phyloP scores from a whole-genome alignment of 805 yeast genomes.

The Saccharomyces paradoxus region DNA sequence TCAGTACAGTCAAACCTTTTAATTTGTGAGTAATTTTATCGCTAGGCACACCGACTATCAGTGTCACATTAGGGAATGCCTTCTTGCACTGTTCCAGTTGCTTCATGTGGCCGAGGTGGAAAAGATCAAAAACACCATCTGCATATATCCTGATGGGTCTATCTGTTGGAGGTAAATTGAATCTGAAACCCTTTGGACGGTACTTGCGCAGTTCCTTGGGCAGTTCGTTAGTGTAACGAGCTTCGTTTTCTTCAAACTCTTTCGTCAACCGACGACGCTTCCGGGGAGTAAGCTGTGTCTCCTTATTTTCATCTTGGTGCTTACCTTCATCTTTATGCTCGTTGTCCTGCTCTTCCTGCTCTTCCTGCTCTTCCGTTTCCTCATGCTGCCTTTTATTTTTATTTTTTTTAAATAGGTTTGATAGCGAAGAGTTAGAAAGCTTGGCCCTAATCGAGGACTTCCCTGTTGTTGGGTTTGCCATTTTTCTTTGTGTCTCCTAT shows the following conservation, averaged over 20 bases:
- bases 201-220: conserved; percentile 67
- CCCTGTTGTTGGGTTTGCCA: conserved; percentile 4
- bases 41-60: conserved; percentile 87
- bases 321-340: conserved; percentile 5
- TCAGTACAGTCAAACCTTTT: conserved; percentile 87
- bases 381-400: conserved; percentile 19
- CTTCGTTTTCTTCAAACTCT: conserved; percentile 40
- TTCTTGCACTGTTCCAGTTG: conserved; percentile 96
- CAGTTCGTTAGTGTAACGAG: conserved; percentile 50
- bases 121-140: conserved; percentile 94
- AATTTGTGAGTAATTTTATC: conserved; percentile 85
- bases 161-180: conserved; percentile 77
- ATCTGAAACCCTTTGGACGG: conserved; percentile 69
- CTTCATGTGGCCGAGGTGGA: conserved; percentile 96
- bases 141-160: conserved; percentile 92
- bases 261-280: neutral
- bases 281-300: conserved; percentile 1
- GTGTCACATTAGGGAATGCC: conserved; percentile 71
- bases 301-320: conserved; percentile 14
- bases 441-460: conserved; percentile 22
- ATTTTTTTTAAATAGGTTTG: conserved; percentile 28
- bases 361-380: conserved; percentile 17
- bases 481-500: neutral
- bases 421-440: conserved; percentile 25
- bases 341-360: conserved; percentile 14